Percentiles rank a stretch among this genome's conserved stretches.
Evolutionary conservation across 768 basidiomycete species (phyloP).

Genomic region (Sarcomyxa edulis): DNA sequence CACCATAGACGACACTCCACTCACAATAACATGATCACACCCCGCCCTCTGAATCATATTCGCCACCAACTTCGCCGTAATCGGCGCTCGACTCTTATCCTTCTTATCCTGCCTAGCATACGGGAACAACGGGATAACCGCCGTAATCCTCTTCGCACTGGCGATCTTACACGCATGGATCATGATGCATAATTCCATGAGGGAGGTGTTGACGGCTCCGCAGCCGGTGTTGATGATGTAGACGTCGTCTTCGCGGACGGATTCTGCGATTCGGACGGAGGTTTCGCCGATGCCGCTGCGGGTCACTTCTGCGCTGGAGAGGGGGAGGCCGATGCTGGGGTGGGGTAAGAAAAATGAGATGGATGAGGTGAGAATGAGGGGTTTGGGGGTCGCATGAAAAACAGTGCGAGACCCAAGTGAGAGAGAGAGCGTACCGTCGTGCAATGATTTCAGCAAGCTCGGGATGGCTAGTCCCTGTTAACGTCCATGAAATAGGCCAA

Average conservation of each 20-base stretch:
- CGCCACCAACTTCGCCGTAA: constrained; percentile 96
- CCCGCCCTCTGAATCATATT: constrained; percentile 94
- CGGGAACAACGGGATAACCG: constrained; percentile 96
- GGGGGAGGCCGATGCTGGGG: constrained; percentile 79
- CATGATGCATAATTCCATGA: constrained; percentile 99
- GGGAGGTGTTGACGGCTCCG: constrained; percentile 81
- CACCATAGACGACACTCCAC: constrained; percentile 22
- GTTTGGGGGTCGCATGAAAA: constrained; percentile 11
- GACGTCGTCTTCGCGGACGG: constrained; percentile 96
- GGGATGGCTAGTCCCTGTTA: constrained; percentile 87
- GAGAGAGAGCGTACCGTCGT: constrained; percentile 56
- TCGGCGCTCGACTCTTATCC: constrained; percentile 97
- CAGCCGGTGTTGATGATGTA: constrained; percentile 97
- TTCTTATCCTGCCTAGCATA: constrained; percentile 99
- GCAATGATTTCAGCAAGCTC: constrained; percentile 93
- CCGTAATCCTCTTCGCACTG: constrained; percentile 96
- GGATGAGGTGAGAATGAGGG: constrained; percentile 15
- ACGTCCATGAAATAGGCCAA: constrained; percentile 7
- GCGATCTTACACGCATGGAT: constrained; percentile 99
- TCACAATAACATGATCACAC: constrained; percentile 94
- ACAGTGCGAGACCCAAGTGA: constrained; percentile 19
- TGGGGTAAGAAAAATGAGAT: constrained; percentile 9
- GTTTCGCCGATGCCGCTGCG: constrained; percentile 91
- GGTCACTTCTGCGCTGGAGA: constrained; percentile 84
- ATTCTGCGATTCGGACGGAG: constrained; percentile 86